Percentiles rank a stretch among this genome's conserved stretches.
phyloP scores from a whole-genome alignment of 495 filamentous ascomycete genomes.

The Trichoderma gamsii region DNA sequence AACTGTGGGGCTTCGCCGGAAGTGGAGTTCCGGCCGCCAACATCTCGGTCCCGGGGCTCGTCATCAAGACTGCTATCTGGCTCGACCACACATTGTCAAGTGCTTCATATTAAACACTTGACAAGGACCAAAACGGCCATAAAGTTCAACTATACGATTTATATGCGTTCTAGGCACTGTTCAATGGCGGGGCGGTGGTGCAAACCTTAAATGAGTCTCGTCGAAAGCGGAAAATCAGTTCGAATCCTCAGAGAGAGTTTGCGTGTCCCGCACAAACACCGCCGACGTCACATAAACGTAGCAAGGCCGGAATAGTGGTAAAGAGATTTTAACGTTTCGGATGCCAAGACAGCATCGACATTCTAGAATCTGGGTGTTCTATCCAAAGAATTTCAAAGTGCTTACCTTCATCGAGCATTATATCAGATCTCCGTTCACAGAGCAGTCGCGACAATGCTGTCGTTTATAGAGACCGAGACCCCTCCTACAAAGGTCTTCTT shows the following conservation, averaged over 20 bases:
- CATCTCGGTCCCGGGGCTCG: not conserved
- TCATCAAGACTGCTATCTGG: not conserved
- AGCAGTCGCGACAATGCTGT: not conserved
- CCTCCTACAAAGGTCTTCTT: slow-evolving; percentile 4
- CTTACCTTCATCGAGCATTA: not conserved
- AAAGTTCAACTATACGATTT: not conserved
- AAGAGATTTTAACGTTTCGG: too few relatives aligned
- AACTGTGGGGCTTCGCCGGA: not conserved
- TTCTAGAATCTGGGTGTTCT: not conserved
- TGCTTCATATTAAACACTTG: not conserved
- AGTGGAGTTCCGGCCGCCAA: not conserved
- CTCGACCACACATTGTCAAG: not conserved
- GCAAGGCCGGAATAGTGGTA: not conserved
- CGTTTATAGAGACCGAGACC: not conserved
- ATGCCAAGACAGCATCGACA: not conserved
- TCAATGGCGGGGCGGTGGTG: not conserved
- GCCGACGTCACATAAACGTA: slow-evolving; percentile 11
- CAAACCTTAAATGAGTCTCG: not conserved
- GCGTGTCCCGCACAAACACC: not conserved
- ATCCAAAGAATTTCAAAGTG: not conserved
- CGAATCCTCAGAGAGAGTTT: not conserved
- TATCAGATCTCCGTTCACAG: not conserved
- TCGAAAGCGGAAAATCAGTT: not conserved
- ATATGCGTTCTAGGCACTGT: not conserved
- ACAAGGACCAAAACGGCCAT: not conserved